phyloP scores from a whole-genome alignment of 129 eudicot genomes.

The Kitagawia praeruptora region DNA sequence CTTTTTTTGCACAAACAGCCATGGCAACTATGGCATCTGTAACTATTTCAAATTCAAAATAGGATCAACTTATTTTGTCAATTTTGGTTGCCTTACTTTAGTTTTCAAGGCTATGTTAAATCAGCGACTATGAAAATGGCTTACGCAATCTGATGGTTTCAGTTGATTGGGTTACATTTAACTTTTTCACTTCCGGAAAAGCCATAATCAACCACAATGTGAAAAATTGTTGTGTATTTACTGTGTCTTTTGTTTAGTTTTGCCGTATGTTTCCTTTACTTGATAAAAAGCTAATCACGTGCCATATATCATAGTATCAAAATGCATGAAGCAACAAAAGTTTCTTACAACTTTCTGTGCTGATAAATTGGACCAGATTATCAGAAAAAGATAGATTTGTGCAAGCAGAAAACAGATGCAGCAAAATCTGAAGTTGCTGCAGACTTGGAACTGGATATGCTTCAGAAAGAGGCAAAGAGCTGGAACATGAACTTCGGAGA shows the following conservation, averaged over 20 bases:
- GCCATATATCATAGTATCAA: neutral
- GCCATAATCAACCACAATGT: neutral
- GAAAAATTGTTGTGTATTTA: neutral
- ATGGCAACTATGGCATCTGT: no score
- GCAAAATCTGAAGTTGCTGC: conserved; percentile 51
- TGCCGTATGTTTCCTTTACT: no score
- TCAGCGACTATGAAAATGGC: neutral
- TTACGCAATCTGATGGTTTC: no score
- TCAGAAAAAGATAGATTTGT: conserved; percentile 49
- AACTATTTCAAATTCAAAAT: no score
- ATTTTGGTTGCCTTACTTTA: no score
- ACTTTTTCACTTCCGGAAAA: no score
- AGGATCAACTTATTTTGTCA: no score
- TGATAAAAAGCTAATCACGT: neutral
- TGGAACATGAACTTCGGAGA: conserved; percentile 45
- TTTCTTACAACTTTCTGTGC: neutral
- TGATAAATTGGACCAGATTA: conserved; percentile 37
- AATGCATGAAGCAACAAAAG: neutral
- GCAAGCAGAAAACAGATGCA: conserved; percentile 61
- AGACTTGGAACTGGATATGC: conserved; percentile 44
- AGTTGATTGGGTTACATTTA: no score
- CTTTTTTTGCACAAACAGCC: no score
- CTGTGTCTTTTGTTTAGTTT: no score
- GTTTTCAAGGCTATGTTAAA: no score
- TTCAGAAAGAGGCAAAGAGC: conserved; percentile 58